Evolutionary conservation across 306 rosid species (phyloP).

Genomic region (Amphicarpaea edgeworthii): DNA sequence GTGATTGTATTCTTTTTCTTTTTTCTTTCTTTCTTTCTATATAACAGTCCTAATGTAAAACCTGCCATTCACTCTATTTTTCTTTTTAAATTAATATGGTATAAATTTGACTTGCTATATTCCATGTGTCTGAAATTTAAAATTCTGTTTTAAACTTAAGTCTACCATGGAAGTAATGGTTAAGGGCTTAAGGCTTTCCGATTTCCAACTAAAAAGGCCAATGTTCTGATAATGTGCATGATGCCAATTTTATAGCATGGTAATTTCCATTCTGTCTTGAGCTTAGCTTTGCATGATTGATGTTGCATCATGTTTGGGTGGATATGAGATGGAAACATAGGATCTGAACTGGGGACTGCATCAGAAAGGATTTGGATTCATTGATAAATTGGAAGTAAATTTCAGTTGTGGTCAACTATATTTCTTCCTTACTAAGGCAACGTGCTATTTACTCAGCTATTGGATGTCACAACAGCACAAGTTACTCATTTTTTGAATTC

Average conservation of each 20-base stretch:
- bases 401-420: not conserved
- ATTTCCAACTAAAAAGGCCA: constrained; percentile 9
- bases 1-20: not conserved
- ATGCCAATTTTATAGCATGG: constrained; percentile 9
- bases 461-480: not conserved
- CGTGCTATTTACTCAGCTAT: not conserved
- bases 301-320: constrained; percentile 32
- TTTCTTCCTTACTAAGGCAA: not conserved
- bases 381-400: not conserved
- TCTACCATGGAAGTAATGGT: constrained; percentile 7
- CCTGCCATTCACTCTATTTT: constrained; percentile 10
- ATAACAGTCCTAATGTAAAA: not conserved
- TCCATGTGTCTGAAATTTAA: constrained; percentile 19
- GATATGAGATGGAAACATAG: constrained; percentile 26
- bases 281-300: constrained; percentile 3
- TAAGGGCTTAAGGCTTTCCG: constrained; percentile 23
- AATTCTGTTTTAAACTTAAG: constrained; percentile 16
- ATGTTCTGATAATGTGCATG: constrained; percentile 15
- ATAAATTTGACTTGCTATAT: constrained; percentile 13
- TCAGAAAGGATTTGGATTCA: constrained; percentile 16
- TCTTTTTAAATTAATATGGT: not conserved
- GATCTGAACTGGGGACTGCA: constrained; percentile 17
- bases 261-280: constrained; percentile 18
- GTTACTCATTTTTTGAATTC: constrained; percentile 13
- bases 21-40: not conserved